These are phyloP conservation scores for Astraeus odoratus DNA, from an alignment of 768 basidiomycete species.

Conservation along the genomic window DNA sequence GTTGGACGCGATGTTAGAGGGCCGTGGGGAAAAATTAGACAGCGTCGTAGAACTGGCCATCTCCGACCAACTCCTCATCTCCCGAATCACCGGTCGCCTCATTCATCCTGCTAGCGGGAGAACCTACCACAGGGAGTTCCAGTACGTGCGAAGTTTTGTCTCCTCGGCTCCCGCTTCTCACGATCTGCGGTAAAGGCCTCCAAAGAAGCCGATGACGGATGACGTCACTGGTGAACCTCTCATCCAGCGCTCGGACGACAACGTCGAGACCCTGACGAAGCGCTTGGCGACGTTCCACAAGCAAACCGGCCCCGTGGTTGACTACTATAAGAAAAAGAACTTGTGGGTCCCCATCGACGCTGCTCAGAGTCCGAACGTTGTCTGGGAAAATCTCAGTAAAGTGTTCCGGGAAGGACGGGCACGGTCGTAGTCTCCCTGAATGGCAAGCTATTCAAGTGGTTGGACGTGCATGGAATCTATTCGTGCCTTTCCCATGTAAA, in stretches of 20 bases:
- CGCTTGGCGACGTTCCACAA: conserved; percentile 84
- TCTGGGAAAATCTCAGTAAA: conserved; percentile 78
- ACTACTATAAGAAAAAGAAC: conserved; percentile 89
- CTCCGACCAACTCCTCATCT: conserved; percentile 92
- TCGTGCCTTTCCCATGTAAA: conserved; percentile 20
- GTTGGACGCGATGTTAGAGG: conserved; percentile 83
- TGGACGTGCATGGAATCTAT: conserved; percentile 1
- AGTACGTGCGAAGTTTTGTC: conserved; percentile 44
- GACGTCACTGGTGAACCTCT: conserved; percentile 94
- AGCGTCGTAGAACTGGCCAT: conserved; percentile 90
- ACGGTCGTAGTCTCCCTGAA: conserved; percentile 5
- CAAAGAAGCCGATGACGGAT: conserved; percentile 92
- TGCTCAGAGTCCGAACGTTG: conserved; percentile 84
- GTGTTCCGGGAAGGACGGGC: conserved; percentile 40
- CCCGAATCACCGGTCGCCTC: conserved; percentile 93
- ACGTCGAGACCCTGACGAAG: conserved; percentile 89
- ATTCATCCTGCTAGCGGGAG: conserved; percentile 87
- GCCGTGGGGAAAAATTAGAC: conserved; percentile 82
- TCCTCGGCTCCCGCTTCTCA: conserved; percentile 9
- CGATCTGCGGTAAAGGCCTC: conserved; percentile 55
- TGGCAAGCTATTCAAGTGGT: not conserved
- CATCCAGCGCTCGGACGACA: conserved; percentile 96
- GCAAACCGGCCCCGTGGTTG: conserved; percentile 93
- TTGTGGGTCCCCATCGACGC: conserved; percentile 92
- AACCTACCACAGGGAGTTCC: conserved; percentile 92